These are phyloP conservation scores for Ascomycota sp. DNA, from an alignment of 2,329 filamentous ascomycete genomes.

Conservation along the genomic window DNA sequence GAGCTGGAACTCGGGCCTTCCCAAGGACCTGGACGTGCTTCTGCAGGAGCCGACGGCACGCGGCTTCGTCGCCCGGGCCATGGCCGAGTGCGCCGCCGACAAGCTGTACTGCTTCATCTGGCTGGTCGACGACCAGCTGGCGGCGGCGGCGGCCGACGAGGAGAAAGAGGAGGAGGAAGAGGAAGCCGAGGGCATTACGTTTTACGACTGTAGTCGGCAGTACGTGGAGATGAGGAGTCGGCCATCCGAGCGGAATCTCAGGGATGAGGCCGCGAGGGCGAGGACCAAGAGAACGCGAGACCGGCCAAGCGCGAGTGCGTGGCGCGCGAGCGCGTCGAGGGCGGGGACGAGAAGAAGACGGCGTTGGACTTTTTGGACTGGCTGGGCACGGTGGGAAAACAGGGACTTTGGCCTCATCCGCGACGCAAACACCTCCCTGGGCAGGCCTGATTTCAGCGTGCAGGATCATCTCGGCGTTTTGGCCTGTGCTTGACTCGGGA, in stretches of 20 bases:
- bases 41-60: neutral
- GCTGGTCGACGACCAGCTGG: neutral
- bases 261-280: too few relatives aligned
- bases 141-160: neutral
- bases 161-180: neutral
- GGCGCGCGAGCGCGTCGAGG: neutral
- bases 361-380: neutral
- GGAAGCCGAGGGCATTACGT: neutral
- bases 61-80: slow-evolving; percentile 1
- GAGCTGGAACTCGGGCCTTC: slow-evolving; percentile 1
- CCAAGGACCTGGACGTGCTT: neutral
- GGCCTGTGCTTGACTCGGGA: neutral
- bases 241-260: too few relatives aligned
- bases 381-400: neutral
- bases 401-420: neutral
- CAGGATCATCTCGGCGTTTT: slow-evolving; percentile 1
- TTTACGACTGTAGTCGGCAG: neutral
- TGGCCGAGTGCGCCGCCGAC: slow-evolving; percentile 1
- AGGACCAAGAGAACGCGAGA: too few relatives aligned
- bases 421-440: neutral
- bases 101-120: slow-evolving; percentile 1
- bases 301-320: too few relatives aligned
- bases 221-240: neutral
- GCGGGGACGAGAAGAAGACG: neutral
- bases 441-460: neutral